Evolutionary conservation across 2,329 filamentous ascomycete species (phyloP).

Genomic region (Fonsecaea monophora): DNA sequence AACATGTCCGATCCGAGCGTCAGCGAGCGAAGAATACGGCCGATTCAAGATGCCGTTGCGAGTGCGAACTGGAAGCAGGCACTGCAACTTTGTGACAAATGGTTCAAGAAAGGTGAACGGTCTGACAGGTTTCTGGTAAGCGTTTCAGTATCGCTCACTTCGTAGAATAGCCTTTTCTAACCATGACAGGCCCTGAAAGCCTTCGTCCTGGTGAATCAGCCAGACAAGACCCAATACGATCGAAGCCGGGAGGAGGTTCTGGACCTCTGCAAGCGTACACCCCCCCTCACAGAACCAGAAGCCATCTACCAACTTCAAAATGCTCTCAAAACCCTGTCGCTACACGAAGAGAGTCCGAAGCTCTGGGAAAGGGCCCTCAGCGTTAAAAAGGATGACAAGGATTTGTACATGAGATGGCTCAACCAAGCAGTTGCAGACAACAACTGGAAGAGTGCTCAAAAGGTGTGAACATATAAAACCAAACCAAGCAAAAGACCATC

Average conservation of each 20-base stretch:
- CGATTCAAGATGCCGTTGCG: conserved; percentile 58
- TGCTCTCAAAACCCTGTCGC: conserved; percentile 48
- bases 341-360: conserved; percentile 45
- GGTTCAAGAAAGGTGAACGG: conserved; percentile 62
- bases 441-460: conserved; percentile 58
- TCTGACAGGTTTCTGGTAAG: conserved; percentile 44
- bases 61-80: conserved; percentile 58
- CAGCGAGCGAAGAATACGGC: conserved; percentile 51
- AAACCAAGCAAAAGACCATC: background rate
- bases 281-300: conserved; percentile 54
- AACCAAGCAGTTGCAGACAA: conserved; percentile 49
- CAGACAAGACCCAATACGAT: conserved; percentile 51
- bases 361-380: conserved; percentile 58
- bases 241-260: conserved; percentile 54
- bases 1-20: conserved; percentile 39
- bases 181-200: conserved; percentile 38
- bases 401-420: conserved; percentile 56
- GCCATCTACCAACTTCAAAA: conserved; percentile 52
- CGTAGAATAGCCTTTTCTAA: conserved; percentile 11
- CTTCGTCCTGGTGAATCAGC: conserved; percentile 43
- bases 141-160: background rate
- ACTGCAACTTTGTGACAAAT: conserved; percentile 58
- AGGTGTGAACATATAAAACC: conserved; percentile 45
- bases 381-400: conserved; percentile 51
- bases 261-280: conserved; percentile 50